Conservation (phyloP, 2,329 filamentous ascomycete species). For the Balansia obtecta region DNA sequence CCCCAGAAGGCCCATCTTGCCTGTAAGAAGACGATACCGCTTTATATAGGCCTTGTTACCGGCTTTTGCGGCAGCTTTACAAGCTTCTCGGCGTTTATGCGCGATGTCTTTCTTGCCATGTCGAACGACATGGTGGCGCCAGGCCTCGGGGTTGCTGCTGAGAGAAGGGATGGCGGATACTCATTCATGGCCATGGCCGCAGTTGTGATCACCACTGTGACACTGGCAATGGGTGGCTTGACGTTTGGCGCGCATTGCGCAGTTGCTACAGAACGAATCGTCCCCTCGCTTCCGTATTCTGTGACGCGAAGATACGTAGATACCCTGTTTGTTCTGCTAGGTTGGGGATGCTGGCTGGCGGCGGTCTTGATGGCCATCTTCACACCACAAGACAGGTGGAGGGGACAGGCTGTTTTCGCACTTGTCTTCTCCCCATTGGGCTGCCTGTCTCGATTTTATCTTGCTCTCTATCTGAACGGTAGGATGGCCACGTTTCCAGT, state of each 20-base stretch:
- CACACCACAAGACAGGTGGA: slow-evolving; percentile 64
- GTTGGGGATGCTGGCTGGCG: slow-evolving; percentile 64
- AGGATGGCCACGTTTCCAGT: slow-evolving; percentile 58
- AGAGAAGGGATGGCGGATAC: slow-evolving; percentile 55
- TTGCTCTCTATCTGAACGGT: slow-evolving; percentile 58
- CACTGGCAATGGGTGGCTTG: slow-evolving; percentile 57
- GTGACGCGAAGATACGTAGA: slow-evolving; percentile 52
- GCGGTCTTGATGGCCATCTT: slow-evolving; percentile 60
- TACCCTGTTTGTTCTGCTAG: slow-evolving; percentile 49
- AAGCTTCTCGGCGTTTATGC: slow-evolving; percentile 76
- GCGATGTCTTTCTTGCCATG: slow-evolving; percentile 67
- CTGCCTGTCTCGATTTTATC: slow-evolving; percentile 63
- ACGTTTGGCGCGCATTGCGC: slow-evolving; percentile 66
- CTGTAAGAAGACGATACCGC: slow-evolving; percentile 72
- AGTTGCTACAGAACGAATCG: slow-evolving; percentile 41
- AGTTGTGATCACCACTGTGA: slow-evolving; percentile 59
- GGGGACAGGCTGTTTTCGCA: slow-evolving; percentile 61
- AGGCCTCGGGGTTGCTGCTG: slow-evolving; percentile 23
- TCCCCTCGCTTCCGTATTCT: slow-evolving; percentile 46
- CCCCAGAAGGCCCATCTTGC: slow-evolving; percentile 46
- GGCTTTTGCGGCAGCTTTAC: slow-evolving; percentile 87
- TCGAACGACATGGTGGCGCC: slow-evolving; percentile 53
- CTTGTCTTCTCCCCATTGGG: slow-evolving; percentile 75
- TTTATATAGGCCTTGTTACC: slow-evolving; percentile 77
- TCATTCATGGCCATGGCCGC: slow-evolving; percentile 72